Percentiles rank a stretch among this genome's conserved stretches.
phyloP scores from a whole-genome alignment of 1,284 basidiomycete species.

The Fomitopsis pinicola region DNA sequence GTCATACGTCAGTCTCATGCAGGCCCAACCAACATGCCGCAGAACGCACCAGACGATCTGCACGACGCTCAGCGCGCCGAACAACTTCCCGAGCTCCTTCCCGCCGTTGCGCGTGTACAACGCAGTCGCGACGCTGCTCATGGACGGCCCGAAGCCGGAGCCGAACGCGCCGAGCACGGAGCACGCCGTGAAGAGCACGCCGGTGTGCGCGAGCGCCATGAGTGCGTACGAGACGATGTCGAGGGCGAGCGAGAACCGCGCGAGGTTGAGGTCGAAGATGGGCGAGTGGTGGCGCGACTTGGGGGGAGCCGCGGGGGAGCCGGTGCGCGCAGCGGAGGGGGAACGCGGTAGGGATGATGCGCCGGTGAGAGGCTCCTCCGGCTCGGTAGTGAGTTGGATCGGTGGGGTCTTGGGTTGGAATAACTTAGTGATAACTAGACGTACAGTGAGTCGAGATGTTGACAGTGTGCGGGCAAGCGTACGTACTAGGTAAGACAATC shows the following conservation, averaged over 20 bases:
- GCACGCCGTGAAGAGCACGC: conserved; percentile 42
- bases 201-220: conserved; percentile 42
- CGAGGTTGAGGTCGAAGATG: conserved; percentile 59
- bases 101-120: conserved; percentile 49
- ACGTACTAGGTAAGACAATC: conserved; percentile 62
- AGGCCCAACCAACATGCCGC: neutral
- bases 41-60: conserved; percentile 54
- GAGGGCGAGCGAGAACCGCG: conserved; percentile 51
- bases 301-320: conserved; percentile 3
- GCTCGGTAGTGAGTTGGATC: conserved; percentile 29
- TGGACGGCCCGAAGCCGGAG: conserved; percentile 57
- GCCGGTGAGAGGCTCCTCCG: conserved; percentile 29
- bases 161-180: conserved; percentile 49
- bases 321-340: neutral
- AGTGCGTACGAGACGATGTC: conserved; percentile 52
- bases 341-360: conserved; percentile 13
- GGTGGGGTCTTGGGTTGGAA: conserved; percentile 27
- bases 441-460: neutral
- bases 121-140: conserved; percentile 63
- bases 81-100: conserved; percentile 57
- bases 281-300: conserved; percentile 30
- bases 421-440: conserved; percentile 48
- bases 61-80: conserved; percentile 69
- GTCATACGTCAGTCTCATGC: neutral
- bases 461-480: neutral